phyloP scores from a whole-genome alignment of 1,139 yeast genomes.

The Candida labiduridarum region DNA sequence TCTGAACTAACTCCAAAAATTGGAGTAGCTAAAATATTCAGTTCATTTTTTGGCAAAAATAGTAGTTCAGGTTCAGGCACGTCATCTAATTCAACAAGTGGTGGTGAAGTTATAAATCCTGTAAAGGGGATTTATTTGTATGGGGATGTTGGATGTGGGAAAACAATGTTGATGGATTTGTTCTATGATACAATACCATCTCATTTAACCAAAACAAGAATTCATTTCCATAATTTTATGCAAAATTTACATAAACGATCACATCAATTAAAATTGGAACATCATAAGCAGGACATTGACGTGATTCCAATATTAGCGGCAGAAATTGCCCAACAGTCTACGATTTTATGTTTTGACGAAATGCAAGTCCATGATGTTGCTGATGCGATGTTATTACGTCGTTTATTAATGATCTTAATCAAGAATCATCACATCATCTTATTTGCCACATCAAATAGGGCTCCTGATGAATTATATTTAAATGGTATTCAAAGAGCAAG shows the following conservation, averaged over 20 bases:
- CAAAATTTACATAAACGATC: slow-evolving; percentile 87
- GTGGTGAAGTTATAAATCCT: slow-evolving; percentile 17
- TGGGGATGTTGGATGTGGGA: slow-evolving; percentile 98
- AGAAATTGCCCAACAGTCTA: slow-evolving; percentile 74
- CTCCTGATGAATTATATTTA: slow-evolving; percentile 88
- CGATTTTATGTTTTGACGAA: slow-evolving; percentile 91
- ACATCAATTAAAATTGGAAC: slow-evolving; percentile 67
- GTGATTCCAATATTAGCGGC: slow-evolving; percentile 83
- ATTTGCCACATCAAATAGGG: slow-evolving; percentile 93
- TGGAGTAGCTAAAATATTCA: slow-evolving; percentile 43
- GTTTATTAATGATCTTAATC: slow-evolving; percentile 64
- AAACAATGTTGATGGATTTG: slow-evolving; percentile 96
- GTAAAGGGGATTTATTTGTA: slow-evolving; percentile 86
- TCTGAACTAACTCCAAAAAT: slow-evolving; percentile 49
- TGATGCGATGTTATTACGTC: slow-evolving; percentile 91
- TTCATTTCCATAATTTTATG: slow-evolving; percentile 97
- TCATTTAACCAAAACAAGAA: slow-evolving; percentile 73
- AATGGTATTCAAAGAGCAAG: slow-evolving; percentile 93
- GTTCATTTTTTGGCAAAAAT: slow-evolving; percentile 33
- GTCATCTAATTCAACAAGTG: slow-evolving; percentile 17
- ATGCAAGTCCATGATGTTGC: slow-evolving; percentile 97
- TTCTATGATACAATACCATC: slow-evolving; percentile 81
- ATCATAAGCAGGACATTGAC: slow-evolving; percentile 67
- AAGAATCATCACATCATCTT: slow-evolving; percentile 71
- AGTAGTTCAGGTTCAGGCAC: background rate